phyloP scores from a whole-genome alignment of 2,329 filamentous ascomycete species.

The Fusarium nematophilum region DNA sequence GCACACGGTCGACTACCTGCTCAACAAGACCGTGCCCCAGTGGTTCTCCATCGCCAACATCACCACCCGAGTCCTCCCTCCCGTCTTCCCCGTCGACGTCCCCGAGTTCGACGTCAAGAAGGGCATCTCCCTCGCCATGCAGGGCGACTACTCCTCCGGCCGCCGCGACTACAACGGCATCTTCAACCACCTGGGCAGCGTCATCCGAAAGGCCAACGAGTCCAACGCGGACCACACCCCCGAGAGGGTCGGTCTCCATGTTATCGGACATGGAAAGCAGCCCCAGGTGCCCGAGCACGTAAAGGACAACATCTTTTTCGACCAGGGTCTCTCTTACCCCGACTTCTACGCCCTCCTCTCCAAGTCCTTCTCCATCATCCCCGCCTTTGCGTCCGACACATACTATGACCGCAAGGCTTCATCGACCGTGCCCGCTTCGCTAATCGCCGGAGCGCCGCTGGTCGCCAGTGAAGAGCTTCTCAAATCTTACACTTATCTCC shows the following conservation, averaged over 20 bases:
- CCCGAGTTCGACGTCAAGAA: slow-evolving; percentile 26
- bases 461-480: slow-evolving; percentile 42
- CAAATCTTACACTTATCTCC: slow-evolving; percentile 40
- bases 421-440: slow-evolving; percentile 42
- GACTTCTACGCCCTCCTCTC: slow-evolving; percentile 42
- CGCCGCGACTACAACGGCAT: slow-evolving; percentile 43
- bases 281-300: slow-evolving; percentile 41
- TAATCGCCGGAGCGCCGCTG: slow-evolving; percentile 44
- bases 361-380: slow-evolving; percentile 37
- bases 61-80: slow-evolving; percentile 39
- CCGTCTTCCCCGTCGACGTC: slow-evolving; percentile 40
- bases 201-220: slow-evolving; percentile 37
- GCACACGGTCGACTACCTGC: slow-evolving; percentile 41
- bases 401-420: slow-evolving; percentile 46
- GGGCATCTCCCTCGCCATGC: slow-evolving; percentile 41
- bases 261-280: slow-evolving; percentile 41
- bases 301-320: slow-evolving; percentile 38
- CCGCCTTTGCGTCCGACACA: slow-evolving; percentile 41
- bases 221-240: slow-evolving; percentile 3
- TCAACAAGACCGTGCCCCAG: slow-evolving; percentile 32
- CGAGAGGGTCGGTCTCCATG: slow-evolving; percentile 39
- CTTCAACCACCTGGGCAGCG: slow-evolving; percentile 40
- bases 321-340: slow-evolving; percentile 41
- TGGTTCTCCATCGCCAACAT: slow-evolving; percentile 35
- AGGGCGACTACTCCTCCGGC: slow-evolving; percentile 44